These are phyloP conservation scores for Ustanciosporium gigantosporum DNA, from an alignment of 1,284 basidiomycete genomes.

Conservation along the genomic window DNA sequence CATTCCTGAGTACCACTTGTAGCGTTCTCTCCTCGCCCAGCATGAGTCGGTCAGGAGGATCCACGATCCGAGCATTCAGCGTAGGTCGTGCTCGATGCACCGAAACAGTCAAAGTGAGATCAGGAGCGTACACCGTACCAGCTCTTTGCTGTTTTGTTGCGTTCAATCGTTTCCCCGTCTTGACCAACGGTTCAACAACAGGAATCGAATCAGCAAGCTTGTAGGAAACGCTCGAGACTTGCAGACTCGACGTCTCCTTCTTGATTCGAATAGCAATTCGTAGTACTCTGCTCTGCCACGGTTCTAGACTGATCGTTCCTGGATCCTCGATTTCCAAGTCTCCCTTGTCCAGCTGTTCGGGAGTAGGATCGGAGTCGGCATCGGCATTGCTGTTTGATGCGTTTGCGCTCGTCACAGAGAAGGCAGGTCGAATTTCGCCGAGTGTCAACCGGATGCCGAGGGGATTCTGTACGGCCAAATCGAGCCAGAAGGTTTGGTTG, in stretches of 20 bases:
- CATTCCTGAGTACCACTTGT: conserved; percentile 20
- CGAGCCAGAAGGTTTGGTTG: conserved; percentile 61
- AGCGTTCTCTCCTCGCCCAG: conserved; percentile 10
- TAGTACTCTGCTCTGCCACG: conserved; percentile 6
- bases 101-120: conserved; percentile 60
- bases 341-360: neutral
- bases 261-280: conserved; percentile 6
- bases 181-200: conserved; percentile 61
- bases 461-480: conserved; percentile 63
- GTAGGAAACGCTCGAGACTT: conserved; percentile 59
- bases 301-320: conserved; percentile 18
- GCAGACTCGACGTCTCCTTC: conserved; percentile 21
- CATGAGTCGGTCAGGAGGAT: conserved; percentile 5
- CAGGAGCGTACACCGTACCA: conserved; percentile 62
- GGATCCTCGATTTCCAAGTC: conserved; percentile 44
- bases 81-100: conserved; percentile 45
- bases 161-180: conserved; percentile 62
- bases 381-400: neutral
- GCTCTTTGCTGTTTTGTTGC: conserved; percentile 62
- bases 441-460: conserved; percentile 49
- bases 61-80: conserved; percentile 9
- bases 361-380: neutral
- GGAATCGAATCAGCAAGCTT: conserved; percentile 63
- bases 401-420: neutral
- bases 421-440: conserved; percentile 7